Base-by-base conservation (phyloP, 768 basidiomycete genomes). In the Lyophyllum semitale region DNA sequence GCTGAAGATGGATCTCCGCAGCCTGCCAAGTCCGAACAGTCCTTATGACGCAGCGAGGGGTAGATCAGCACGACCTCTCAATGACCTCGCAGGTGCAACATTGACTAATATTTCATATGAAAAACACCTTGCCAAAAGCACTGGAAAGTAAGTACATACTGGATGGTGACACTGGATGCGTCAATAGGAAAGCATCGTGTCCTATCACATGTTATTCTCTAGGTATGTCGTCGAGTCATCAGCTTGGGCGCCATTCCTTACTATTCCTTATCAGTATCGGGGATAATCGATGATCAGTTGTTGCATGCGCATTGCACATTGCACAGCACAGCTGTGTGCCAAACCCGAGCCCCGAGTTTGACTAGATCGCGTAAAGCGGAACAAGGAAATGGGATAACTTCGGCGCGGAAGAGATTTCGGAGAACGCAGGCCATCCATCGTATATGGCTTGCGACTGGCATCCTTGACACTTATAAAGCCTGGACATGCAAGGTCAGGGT, bases 221-320 rank as follows among this genome's bases (percentile, higher is more conserved):
- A 26, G 26, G 25, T 35, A 30, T 8, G 11, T 32, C 8, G 15
- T n/a, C 44, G 1, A 38, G 12, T 52, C 23, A 18, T 18, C 37
- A 44, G 17, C 11, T 30, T 47, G 7, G 35, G 29, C 47, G 48
- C 54, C 35, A 49, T 1, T 30, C 46, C 41, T 56, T 60, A 54
- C 54, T 27, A 49, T 1, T 30, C 46, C 41, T 56, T 60, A 54
- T 60, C 48, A 18, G 20, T 20, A 59, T 59, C 48, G 20, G 17
- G 51, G 48, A 53, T 38, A 7, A 38, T 38, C 37, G 37, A 38
- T 53, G 45, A 60, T 57, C 59, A 53, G 20, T 25, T 26, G 30
- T 7, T n/a, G n/a, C n/a, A n/a, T n/a, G n/a, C n/a, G n/a, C n/a
- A n/a, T n/a, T n/a, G n/a, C n/a, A 51, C 15, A 25, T 22, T 42